Base-by-base conservation (phyloP, 306 rosid species). In the Acacia acuminata region DNA sequence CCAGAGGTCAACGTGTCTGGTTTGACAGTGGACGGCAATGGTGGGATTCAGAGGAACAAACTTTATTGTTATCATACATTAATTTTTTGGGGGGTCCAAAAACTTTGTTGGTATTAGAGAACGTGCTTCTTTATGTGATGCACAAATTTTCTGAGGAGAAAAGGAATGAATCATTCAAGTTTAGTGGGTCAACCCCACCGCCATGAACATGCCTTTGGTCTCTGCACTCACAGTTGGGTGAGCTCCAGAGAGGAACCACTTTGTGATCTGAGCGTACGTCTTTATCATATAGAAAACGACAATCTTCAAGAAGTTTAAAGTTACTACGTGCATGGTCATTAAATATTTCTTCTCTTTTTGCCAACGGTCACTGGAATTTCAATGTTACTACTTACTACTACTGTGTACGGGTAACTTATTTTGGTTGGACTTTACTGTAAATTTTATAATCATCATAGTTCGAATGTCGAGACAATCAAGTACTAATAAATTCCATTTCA, bases 1-100 rank as follows among this genome's bases (percentile, higher is more conserved):
- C 70, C 85, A 55, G 4, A 20, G 51, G 15, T 77, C 61, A 81
- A 73, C 74, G 75, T 77, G 77, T 81, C 38, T 38, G 25, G 74
- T 44, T 58, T 58, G 56, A 3, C 30, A 55, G 34, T 66, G 17
- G 1, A 66, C 22, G 32, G 65, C 65, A 20, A 22, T 65, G 71
- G 60, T 67, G 81, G 53, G 51, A 25, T 56, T 30, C 38, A 70
- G 50, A 38, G 16, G 50, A 30, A 61, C 44, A 42, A 24, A 40
- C 30, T 27, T 64, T 27, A 27, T 12, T 30, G 20, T 0, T 27
- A 5, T 64, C 7, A 15, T 36, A 27, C 27, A 36, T 22, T 24
- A 22, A 5, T 58, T 10, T 55, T 53, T 8, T 43, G 15, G 14
- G 61, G 64, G 64, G 64, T 58, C 64, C 64, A 22, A 58, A 58